Evolutionary conservation across 169 alveolate species (phyloP), one percentile per base, ranked within the genome.

Genomic region (Eimeria acervulina): DNA sequence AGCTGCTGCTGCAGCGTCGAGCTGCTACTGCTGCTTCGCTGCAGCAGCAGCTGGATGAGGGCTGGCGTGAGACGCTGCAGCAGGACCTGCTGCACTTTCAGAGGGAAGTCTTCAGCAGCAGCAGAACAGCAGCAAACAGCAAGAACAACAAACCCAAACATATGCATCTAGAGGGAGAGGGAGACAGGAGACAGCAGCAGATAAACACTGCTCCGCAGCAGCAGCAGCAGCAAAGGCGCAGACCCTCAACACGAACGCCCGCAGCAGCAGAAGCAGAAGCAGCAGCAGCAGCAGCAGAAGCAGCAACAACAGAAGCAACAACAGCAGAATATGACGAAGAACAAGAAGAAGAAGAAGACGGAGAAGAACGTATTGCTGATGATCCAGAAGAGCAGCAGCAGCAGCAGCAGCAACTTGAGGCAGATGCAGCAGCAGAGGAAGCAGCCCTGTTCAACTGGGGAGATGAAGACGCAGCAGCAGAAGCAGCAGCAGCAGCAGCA

Each of bases 11-110:
- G 66, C 66, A 55, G 66, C 66, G 66, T 10, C 66, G 81, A 12
- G 21, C 28, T 74, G 84, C 84, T 61, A 3, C 36, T 26, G 74
- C 74, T 61, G 74, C 74, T 61, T 61, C 74, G 33, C 59, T 83
- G 52, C 91, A 28, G 31, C 74, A 52, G 70, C 91, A 83, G 72
- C 91, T 83, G 4, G 91, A 83, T n/a, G 91, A 83, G 3, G 91
- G 91, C 31, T 38, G 59, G 70, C 21, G 91, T 8, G 76, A 83
- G 31, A 28, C 91, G 23, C 72, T 83, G 38, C 59, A 61, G 55
- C 91, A 51, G 13, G 91, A 83, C 5, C 52, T 83, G 55, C 47
- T 83, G 70, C 74, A 83, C 63, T 83, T 83, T 6, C 91, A 83
- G 52, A 47, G 47, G 31, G 76, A 83, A 40, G 76, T 66, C 10